Evolutionary conservation across 441 rosid species (phyloP), one percentile per base, ranked within the genome.

Genomic region (Kokia cookei): DNA sequence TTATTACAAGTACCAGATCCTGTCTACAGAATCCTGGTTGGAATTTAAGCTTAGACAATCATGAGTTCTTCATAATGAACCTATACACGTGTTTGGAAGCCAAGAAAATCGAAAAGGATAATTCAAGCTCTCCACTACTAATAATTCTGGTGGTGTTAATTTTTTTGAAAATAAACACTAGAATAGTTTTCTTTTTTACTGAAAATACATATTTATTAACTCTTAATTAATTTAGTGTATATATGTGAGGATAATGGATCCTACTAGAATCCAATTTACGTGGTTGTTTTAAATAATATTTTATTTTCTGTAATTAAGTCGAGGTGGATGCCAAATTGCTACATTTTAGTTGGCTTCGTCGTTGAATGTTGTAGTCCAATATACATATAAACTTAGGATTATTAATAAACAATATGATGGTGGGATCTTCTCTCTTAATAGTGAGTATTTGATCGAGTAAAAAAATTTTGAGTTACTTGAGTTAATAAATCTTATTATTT

Each of bases 41-140:
- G 40, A 24, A 58, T 58, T 58, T 58, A 58, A 58, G 62, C 12
- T 57, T 4, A 58, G 13, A 24, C n/a, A 58, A 22, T 3, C 27
- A 9, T 57, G 35, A 29, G 35, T 69, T 79, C 71, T 55, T 79
- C 76, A 81, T 54, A n/a, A 47, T 45, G 78, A 81, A 83, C 78
- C 79, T 60, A 72, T 22, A 60, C 81, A 70, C 80, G 83, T 74
- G 71, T 24, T 74, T 55, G 27, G 59, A 59, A 53, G 66, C 54
- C 10, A 58, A 77, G 7, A 58, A 7, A 11, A 40, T 2, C 2
- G 48, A 63, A 43, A 26, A 17, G 8, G 5, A 26, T 7, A 1
- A 50, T 27, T 50, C 43, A 29, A 67, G 43, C 59, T 26, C 60
- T 24, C 13, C 65, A 61, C 74, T 61, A 48, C 59, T 14, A 1